Base-by-base conservation (phyloP, 148 eudicot species). In the Silene conica region DNA sequence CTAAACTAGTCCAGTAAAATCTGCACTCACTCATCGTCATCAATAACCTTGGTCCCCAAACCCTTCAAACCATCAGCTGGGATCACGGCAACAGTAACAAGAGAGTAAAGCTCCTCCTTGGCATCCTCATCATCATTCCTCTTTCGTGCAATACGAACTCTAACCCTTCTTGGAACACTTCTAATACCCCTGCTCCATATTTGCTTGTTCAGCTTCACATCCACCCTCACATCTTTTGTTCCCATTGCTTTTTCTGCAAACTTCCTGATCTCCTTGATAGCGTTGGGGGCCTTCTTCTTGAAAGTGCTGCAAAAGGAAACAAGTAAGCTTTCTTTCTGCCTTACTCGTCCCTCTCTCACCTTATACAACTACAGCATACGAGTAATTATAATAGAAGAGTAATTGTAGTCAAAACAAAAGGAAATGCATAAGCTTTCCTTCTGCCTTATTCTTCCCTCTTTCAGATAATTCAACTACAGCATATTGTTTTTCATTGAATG, bases 111-210 rank as follows among this genome's bases (percentile, higher is more conserved):
- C 85, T 93, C 98, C 74, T 93, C 98, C 81, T 91, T 93, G 20
- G 98, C 98, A 72, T 93, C 98, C 73, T 93, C 96, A 46, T 93
- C 96, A 15, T 93, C 96, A 48, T 93, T 93, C 77, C 98, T 91
- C 89, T 89, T 90, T 26, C 98, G 87, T 2, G 98, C 96, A 71
- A 93, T 81, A 22, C 98, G 86, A 0, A 93, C 98, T 55, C 98
- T 77, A 55, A 93, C 72, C 31, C 98, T 81, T 80, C 98, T 87
- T 1, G 96, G 96, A 26, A 93, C 98, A 86, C 96, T 86, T 69
- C 94, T 70, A 77, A 93, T 91, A 6, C 98, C 98, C 23, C 89
- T 77, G 85, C 97, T 92, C 97, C 97, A 92, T 23, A 92, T 78
- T 48, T 88, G 82, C 62, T 90, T 90, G 90, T 90, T 90, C 67